phyloP scores from a whole-genome alignment of 2,329 filamentous ascomycete species.

The Aquanectria penicillioides region DNA sequence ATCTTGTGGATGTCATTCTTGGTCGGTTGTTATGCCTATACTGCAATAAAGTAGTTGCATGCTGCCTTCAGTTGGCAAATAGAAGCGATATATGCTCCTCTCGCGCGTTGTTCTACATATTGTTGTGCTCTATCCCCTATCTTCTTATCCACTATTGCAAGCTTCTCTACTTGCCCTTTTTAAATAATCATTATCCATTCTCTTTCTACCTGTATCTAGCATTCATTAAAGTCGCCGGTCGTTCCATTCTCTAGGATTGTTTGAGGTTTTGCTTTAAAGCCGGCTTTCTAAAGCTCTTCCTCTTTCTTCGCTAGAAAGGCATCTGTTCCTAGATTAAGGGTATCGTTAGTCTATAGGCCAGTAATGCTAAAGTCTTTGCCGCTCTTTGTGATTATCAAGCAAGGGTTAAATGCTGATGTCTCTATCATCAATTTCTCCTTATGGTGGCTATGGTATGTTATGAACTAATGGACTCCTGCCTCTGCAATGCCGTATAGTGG shows the following conservation, averaged over 20 bases:
- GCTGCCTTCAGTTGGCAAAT: neutral
- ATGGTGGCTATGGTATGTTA: neutral
- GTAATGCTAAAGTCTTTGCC: neutral
- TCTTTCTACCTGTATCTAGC: neutral
- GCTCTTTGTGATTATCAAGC: neutral
- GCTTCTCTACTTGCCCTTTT: neutral
- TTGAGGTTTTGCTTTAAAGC: neutral
- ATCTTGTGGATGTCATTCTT: neutral
- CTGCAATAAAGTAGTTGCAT: neutral
- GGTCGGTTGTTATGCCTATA: neutral
- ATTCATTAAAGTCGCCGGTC: neutral
- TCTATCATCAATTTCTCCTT: neutral
- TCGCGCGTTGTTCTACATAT: neutral
- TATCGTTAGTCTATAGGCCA: neutral
- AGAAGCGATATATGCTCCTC: neutral
- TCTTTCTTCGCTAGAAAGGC: neutral
- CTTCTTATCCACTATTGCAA: neutral
- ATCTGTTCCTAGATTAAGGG: neutral
- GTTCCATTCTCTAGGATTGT: too few relatives aligned
- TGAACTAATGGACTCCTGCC: neutral
- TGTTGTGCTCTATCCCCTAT: neutral
- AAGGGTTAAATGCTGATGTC: neutral
- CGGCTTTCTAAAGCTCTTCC: neutral
- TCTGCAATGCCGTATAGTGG: neutral
- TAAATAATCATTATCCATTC: neutral